These are phyloP conservation scores for Claviceps purpurea DNA, from an alignment of 2,329 filamentous ascomycete species.

Conservation along the genomic window DNA sequence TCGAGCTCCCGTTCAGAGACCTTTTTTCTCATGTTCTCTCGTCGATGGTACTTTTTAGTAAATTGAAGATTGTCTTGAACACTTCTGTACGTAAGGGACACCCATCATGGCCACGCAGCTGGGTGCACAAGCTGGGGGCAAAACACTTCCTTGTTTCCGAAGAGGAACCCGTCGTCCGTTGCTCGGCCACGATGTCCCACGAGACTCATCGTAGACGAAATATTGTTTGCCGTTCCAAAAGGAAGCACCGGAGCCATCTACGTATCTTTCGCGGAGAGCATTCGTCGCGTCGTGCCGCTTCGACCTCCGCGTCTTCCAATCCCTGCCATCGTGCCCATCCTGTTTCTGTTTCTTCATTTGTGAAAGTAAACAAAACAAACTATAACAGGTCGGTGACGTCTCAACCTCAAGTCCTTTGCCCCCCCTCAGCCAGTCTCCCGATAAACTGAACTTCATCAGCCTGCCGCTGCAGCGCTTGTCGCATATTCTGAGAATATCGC, in stretches of 20 bases:
- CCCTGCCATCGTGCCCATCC: too few species aligned
- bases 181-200: not conserved
- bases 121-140: not conserved
- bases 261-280: not conserved
- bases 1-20: too few species aligned
- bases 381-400: too few species aligned
- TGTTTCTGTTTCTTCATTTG: not conserved
- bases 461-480: slow-evolving; percentile 59
- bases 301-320: not conserved
- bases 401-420: too few species aligned
- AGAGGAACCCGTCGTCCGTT: not conserved
- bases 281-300: not conserved
- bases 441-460: slow-evolving; percentile 69
- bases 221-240: not conserved
- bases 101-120: not conserved
- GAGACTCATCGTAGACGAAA: not conserved
- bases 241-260: not conserved
- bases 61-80: too few species aligned
- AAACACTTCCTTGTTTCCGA: not conserved
- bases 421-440: slow-evolving; percentile 38
- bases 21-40: too few species aligned
- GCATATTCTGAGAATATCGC: slow-evolving; percentile 57
- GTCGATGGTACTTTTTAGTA: too few species aligned
- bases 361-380: not conserved
- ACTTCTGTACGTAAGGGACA: not conserved